These are phyloP conservation scores for Halophytophthora batemanensis DNA, from an alignment of 352 stramenopile genomes.

Conservation along the genomic window DNA sequence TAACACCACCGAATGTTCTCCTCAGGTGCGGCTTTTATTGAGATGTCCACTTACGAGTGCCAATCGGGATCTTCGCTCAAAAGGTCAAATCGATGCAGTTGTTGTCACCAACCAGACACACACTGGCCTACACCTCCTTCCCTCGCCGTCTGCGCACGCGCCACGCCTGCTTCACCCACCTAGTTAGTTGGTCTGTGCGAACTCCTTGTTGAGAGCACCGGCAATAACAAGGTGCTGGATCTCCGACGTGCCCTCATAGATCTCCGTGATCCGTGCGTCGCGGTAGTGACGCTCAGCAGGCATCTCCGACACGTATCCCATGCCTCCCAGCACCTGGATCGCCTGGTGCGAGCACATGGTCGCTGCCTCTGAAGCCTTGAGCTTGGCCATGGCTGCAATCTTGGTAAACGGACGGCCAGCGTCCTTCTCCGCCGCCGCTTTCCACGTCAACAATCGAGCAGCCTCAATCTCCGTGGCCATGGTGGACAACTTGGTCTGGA, in stretches of 20 bases:
- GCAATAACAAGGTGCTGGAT: slow-evolving; percentile 97
- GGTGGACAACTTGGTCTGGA: slow-evolving; percentile 91
- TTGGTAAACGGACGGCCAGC: slow-evolving; percentile 88
- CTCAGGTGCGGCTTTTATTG: too few species aligned
- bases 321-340: slow-evolving; percentile 94
- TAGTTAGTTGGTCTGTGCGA: slow-evolving; percentile 60
- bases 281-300: slow-evolving; percentile 96
- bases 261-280: slow-evolving; percentile 96
- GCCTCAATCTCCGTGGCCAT: slow-evolving; percentile 93
- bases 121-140: too few species aligned
- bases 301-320: slow-evolving; percentile 97
- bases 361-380: slow-evolving; percentile 93
- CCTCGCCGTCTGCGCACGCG: too few species aligned
- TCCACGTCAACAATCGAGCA: slow-evolving; percentile 93
- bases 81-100: too few species aligned
- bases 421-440: slow-evolving; percentile 92
- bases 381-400: slow-evolving; percentile 96
- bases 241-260: slow-evolving; percentile 97
- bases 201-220: slow-evolving; percentile 95
- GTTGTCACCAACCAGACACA: too few species aligned
- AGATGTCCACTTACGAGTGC: too few species aligned
- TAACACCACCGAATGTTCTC: too few species aligned
- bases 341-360: slow-evolving; percentile 96
- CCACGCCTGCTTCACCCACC: not conserved
- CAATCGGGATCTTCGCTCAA: too few species aligned